Evolutionary conservation across 1,284 basidiomycete species (phyloP).

Genomic region (Melampsora larici-populina): DNA sequence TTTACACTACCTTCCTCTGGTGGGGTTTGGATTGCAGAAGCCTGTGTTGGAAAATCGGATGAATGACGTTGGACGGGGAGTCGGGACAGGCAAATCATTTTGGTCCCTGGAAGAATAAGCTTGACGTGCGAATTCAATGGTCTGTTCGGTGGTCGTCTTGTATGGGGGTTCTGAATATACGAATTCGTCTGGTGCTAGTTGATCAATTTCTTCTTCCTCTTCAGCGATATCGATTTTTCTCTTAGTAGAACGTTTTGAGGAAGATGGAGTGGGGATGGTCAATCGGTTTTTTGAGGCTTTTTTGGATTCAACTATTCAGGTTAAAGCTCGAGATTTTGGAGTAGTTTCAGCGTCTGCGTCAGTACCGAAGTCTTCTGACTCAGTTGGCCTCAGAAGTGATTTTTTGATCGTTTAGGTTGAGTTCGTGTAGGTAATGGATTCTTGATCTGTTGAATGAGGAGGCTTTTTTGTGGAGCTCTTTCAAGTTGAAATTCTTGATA

Average conservation of each 20-base stretch:
- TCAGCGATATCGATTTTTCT: neutral
- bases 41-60: constrained; percentile 26
- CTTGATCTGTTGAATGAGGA: constrained; percentile 21
- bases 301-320: neutral
- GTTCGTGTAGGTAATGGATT: neutral
- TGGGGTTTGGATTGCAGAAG: constrained; percentile 3
- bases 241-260: neutral
- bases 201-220: neutral
- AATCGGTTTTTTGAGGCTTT: neutral
- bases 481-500: neutral
- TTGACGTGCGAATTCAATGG: constrained; percentile 8
- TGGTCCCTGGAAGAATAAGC: neutral
- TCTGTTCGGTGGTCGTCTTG: neutral
- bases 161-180: neutral
- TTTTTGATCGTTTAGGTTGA: neutral
- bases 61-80: constrained; percentile 11
- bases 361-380: neutral
- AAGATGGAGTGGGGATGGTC: neutral
- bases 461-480: constrained; percentile 15
- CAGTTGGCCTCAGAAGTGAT: neutral
- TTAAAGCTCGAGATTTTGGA: constrained; percentile 3
- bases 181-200: neutral
- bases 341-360: constrained; percentile 14
- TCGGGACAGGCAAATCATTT: constrained; percentile 11
- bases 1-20: neutral